phyloP scores from a whole-genome alignment of 495 filamentous ascomycete species.

The Hyaloscypha bicolor region DNA sequence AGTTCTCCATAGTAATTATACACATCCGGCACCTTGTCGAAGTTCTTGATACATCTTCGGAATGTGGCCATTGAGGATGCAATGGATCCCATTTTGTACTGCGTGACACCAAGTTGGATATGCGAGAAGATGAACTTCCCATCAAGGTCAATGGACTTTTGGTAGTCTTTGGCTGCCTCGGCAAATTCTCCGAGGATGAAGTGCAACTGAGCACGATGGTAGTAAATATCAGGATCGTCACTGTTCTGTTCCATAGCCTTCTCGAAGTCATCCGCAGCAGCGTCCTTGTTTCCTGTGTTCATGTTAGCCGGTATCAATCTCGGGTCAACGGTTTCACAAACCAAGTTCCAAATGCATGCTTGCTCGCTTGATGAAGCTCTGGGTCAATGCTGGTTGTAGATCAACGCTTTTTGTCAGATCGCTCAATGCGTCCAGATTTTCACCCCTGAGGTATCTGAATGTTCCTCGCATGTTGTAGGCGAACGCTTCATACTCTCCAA shows the following conservation, averaged over 20 bases:
- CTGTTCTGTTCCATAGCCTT: slow-evolving; percentile 82
- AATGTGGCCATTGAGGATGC: slow-evolving; percentile 99
- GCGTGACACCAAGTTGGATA: slow-evolving; percentile 98
- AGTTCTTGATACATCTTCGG: slow-evolving; percentile 96
- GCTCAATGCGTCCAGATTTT: slow-evolving; percentile 76
- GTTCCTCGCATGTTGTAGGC: slow-evolving; percentile 97
- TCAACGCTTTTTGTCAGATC: slow-evolving; percentile 93
- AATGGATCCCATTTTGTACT: slow-evolving; percentile 99
- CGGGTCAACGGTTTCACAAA: slow-evolving; percentile 42
- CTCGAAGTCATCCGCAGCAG: slow-evolving; percentile 85
- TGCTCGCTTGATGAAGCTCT: slow-evolving; percentile 98
- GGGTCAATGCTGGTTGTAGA: slow-evolving; percentile 80
- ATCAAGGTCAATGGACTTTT: slow-evolving; percentile 98
- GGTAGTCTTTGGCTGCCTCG: slow-evolving; percentile 96
- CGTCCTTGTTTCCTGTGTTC: slow-evolving; percentile 74
- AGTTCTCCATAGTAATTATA: slow-evolving; percentile 99
- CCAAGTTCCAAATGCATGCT: slow-evolving; percentile 97
- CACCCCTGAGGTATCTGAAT: slow-evolving; percentile 88
- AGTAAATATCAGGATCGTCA: slow-evolving; percentile 96
- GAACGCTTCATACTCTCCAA: slow-evolving; percentile 80
- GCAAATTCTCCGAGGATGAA: slow-evolving; percentile 95
- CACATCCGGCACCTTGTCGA: slow-evolving; percentile 92
- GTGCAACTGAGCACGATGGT: slow-evolving; percentile 97
- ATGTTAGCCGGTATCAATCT: slow-evolving; percentile 30
- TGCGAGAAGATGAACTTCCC: slow-evolving; percentile 97